Evolutionary conservation across 176 grass and related monocot species (phyloP), one percentile per base, ranked within the genome.

Genomic region (Elymus sibiricus): DNA sequence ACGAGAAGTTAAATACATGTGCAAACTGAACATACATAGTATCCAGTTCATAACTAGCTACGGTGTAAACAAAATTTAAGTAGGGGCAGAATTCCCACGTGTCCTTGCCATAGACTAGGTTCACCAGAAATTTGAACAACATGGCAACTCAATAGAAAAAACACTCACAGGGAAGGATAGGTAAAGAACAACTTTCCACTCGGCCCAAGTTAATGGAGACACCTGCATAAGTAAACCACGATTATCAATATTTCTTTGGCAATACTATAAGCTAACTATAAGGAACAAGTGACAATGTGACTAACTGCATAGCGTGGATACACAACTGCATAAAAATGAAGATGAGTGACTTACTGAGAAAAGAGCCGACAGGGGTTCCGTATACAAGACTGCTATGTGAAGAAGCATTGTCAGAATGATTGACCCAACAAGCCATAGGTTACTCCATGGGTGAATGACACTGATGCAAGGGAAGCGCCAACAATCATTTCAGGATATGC

Each of bases 361-460:
- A 98, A 98, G 97, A 31, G 87, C 72, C 68, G 97, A 92, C 75
- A 98, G 88, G 28, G 97, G 86, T 84, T 98, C 87, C 66, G 90
- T 84, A 74, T 98, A 98, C 27, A 98, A 85, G 74, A 98, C 95
- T 65, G 93, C 77, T 63, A 88, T 35, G 77, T 98, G 97, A 73
- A 98, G 90, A 61, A 98, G 74, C 94, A 98, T 99, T 25, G 94
- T 99, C 64, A 99, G 71, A 90, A 95, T 74, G 87, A 96, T 96
- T 13, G 97, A 96, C 67, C 86, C 97, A 89, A 99, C 72, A 74
- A 99, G 94, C 97, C 97, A 99, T 60, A 87, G 49, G 83, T 99
- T 99, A 85, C 94, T 99, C 97, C 97, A 99, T 77, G 97, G 97
- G 9, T 49, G 88, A 87, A 96, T 96, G n/a, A 91, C 87, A 85